These are phyloP conservation scores for Leishmania major DNA, from an alignment of 208 protist species.

Conservation along the genomic window DNA sequence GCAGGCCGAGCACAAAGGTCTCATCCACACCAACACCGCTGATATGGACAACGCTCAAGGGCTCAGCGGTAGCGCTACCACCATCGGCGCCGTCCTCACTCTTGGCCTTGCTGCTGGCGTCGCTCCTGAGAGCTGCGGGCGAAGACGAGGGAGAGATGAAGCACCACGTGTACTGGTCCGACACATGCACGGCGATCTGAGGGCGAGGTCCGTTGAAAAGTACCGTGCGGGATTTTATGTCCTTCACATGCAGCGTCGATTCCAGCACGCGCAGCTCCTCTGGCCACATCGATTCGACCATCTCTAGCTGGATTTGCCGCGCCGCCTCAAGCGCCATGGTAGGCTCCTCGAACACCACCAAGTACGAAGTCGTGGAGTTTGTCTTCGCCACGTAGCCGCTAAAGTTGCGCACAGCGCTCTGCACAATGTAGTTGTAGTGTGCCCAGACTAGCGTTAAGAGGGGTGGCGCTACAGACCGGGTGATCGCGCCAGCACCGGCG, in stretches of 20 bases:
- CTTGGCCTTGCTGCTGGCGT: neutral
- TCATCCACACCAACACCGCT: slow-evolving; percentile 63
- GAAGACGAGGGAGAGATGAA: neutral
- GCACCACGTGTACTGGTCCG: slow-evolving; percentile 31
- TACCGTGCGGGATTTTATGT: slow-evolving; percentile 37
- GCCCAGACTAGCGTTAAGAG: slow-evolving; percentile 45
- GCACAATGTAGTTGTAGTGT: slow-evolving; percentile 81
- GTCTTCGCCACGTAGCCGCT: slow-evolving; percentile 70
- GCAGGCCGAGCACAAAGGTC: slow-evolving; percentile 42
- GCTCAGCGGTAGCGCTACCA: neutral
- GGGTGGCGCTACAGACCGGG: slow-evolving; percentile 14
- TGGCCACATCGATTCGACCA: slow-evolving; percentile 61
- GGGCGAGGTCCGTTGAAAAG: slow-evolving; percentile 80
- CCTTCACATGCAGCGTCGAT: slow-evolving; percentile 65
- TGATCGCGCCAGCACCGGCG: slow-evolving; percentile 26
- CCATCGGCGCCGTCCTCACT: neutral
- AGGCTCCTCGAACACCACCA: slow-evolving; percentile 57
- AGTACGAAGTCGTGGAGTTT: slow-evolving; percentile 57
- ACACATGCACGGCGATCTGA: slow-evolving; percentile 61
- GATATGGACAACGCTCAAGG: slow-evolving; percentile 35
- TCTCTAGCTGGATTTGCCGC: slow-evolving; percentile 54
- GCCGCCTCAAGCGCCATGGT: slow-evolving; percentile 66
- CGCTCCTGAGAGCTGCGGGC: neutral
- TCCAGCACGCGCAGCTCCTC: slow-evolving; percentile 51
- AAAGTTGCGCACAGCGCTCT: slow-evolving; percentile 39